A percentile compares a stretch with the other conserved stretches of the same genome.
Evolutionary conservation across 2,329 filamentous ascomycete species (phyloP).

Genomic region (Geosmithia putterillii): DNA sequence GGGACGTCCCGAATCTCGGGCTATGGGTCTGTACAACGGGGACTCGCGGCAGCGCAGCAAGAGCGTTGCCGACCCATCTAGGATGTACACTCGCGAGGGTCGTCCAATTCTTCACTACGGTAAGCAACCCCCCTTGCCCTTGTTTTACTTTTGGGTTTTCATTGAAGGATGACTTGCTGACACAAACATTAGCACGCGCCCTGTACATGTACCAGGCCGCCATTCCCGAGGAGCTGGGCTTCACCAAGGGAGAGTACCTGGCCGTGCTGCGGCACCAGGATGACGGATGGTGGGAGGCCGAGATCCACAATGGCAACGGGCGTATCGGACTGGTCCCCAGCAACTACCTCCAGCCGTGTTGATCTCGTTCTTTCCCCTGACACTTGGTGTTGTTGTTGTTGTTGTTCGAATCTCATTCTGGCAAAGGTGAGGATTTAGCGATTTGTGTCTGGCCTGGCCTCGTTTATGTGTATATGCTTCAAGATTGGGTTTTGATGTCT

Average conservation of each 20-base stretch:
- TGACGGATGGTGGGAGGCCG: slow-evolving; percentile 99
- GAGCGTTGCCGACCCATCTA: slow-evolving; percentile 71
- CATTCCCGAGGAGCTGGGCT: slow-evolving; percentile 89
- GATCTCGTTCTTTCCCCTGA: not conserved
- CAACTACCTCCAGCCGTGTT: slow-evolving; percentile 49
- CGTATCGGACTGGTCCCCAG: slow-evolving; percentile 52
- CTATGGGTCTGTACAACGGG: slow-evolving; percentile 46
- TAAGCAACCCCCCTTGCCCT: slow-evolving; percentile 37
- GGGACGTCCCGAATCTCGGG: slow-evolving; percentile 34
- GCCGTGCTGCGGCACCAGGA: slow-evolving; percentile 86
- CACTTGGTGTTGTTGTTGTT: too few species aligned
- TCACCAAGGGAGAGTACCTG: slow-evolving; percentile 82
- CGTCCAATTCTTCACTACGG: slow-evolving; percentile 85
- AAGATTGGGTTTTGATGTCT: not conserved
- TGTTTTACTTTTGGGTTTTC: not conserved
- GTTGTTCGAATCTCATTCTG: not conserved
- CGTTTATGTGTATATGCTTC: not conserved
- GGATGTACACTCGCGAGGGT: slow-evolving; percentile 76
- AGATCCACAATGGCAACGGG: slow-evolving; percentile 60
- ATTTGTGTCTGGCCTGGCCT: too few species aligned
- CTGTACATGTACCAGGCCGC: slow-evolving; percentile 91
- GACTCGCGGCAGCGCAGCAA: slow-evolving; percentile 55
- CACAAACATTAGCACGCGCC: slow-evolving; percentile 57
- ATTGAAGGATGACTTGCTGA: not conserved
- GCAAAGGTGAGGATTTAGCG: not conserved